phyloP scores from a whole-genome alignment of 148 eudicot genomes.

The Chenopodium album region DNA sequence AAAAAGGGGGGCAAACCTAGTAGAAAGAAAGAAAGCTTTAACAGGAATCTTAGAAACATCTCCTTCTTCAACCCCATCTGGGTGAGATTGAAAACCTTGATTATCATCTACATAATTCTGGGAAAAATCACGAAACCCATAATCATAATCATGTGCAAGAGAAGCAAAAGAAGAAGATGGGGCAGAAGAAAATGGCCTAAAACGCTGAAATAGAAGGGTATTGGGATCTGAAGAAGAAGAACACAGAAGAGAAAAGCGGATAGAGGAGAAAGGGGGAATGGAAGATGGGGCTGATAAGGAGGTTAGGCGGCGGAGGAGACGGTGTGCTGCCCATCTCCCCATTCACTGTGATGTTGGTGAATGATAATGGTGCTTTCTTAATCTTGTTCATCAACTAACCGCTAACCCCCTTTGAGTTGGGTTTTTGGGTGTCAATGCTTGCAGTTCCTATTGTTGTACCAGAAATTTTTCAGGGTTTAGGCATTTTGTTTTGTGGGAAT shows the following conservation, averaged over 20 bases:
- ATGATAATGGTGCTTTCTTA: background rate
- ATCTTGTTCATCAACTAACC: conserved; percentile 15
- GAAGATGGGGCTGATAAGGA: conserved; percentile 1
- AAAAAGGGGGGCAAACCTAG: conserved; percentile 32
- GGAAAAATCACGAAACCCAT: conserved; percentile 28
- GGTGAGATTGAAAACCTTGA: conserved; percentile 10
- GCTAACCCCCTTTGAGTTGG: too few species aligned
- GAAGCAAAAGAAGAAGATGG: conserved; percentile 38
- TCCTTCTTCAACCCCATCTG: conserved; percentile 37
- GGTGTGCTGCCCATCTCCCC: conserved; percentile 76
- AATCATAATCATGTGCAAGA: conserved; percentile 48
- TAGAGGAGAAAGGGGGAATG: background rate
- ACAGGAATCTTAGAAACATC: conserved; percentile 60
- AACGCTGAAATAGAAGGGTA: conserved; percentile 23
- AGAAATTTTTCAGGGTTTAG: too few species aligned
- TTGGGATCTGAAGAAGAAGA: conserved; percentile 26
- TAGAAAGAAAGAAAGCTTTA: conserved; percentile 77
- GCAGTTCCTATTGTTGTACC: too few species aligned
- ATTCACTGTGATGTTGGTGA: conserved; percentile 32
- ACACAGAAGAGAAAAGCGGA: background rate
- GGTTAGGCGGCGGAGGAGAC: conserved; percentile 46
- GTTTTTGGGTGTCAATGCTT: too few species aligned
- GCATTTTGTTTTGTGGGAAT: too few species aligned
- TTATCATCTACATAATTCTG: conserved; percentile 17
- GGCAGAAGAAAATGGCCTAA: conserved; percentile 53